Conservation (phyloP, 768 basidiomycete species). For the Tricholoma terreum region DNA sequence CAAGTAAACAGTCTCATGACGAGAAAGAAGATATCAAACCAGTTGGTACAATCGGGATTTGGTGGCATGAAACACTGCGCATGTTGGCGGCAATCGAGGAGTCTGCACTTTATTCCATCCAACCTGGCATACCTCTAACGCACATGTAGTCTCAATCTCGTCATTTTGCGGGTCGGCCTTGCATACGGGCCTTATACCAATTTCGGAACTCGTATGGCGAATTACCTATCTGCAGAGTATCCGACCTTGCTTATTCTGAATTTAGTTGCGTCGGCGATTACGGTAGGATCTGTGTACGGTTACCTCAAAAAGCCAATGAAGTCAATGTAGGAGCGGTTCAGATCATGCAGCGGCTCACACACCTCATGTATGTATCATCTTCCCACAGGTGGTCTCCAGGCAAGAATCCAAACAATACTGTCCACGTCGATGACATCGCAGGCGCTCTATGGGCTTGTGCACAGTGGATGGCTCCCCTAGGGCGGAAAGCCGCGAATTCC, state of each 20-base stretch:
- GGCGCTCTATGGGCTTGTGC: slow-evolving; percentile 75
- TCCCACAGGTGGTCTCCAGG: slow-evolving; percentile 73
- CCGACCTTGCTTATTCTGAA: slow-evolving; percentile 10
- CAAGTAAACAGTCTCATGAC: slow-evolving; percentile 56
- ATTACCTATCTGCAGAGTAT: slow-evolving; percentile 4
- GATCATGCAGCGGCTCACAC: slow-evolving; percentile 6
- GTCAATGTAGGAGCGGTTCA: slow-evolving; percentile 53
- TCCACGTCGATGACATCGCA: slow-evolving; percentile 80
- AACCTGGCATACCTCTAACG: slow-evolving; percentile 1
- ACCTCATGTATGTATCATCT: slow-evolving; percentile 3
- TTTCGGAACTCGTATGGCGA: slow-evolving; percentile 58
- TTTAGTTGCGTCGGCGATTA: slow-evolving; percentile 66
- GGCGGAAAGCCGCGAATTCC: slow-evolving; percentile 60
- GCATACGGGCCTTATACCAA: slow-evolving; percentile 81
- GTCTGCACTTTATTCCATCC: slow-evolving; percentile 36
- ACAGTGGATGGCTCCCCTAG: slow-evolving; percentile 65
- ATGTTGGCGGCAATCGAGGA: slow-evolving; percentile 70
- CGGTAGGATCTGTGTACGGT: slow-evolving; percentile 77
- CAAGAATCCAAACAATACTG: slow-evolving; percentile 68
- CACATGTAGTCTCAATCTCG: slow-evolving; percentile 65
- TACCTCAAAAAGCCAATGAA: slow-evolving; percentile 84
- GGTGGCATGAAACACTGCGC: slow-evolving; percentile 88
- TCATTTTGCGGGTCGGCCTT: slow-evolving; percentile 71
- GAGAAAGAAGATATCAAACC: slow-evolving; percentile 80
- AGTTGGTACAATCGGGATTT: slow-evolving; percentile 63